These are phyloP conservation scores for Neurospora sp. DNA, from an alignment of 495 filamentous ascomycete genomes.

Conservation along the genomic window DNA sequence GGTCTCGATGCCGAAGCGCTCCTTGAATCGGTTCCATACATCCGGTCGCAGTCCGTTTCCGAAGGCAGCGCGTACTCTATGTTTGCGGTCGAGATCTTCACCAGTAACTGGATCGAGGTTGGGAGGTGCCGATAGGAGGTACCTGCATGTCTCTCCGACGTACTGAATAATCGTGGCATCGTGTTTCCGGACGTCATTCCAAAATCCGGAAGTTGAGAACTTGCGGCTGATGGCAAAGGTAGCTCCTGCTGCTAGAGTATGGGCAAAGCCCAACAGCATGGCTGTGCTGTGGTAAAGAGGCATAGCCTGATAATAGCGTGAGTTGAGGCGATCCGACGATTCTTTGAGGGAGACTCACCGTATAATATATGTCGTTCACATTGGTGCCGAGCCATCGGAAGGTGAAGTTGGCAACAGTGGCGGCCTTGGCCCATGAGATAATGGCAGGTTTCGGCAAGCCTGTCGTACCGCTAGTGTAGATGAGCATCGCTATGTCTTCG, in stretches of 20 bases:
- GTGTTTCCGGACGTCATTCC: constrained; percentile 62
- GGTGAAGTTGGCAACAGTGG: constrained; percentile 43
- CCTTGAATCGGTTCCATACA: constrained; percentile 80
- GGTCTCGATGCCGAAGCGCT: constrained; percentile 71
- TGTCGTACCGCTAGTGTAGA: constrained; percentile 83
- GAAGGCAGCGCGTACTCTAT: constrained; percentile 71
- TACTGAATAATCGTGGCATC: constrained; percentile 84
- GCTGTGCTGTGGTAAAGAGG: constrained; percentile 90
- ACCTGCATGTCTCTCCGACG: constrained; percentile 89
- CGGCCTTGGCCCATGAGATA: constrained; percentile 64
- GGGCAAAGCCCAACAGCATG: constrained; percentile 54
- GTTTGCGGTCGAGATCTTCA: constrained; percentile 64
- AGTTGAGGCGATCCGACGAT: background rate
- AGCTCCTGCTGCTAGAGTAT: constrained; percentile 46
- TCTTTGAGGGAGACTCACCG: constrained; percentile 38
- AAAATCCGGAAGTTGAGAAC: constrained; percentile 77
- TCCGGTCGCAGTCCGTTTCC: constrained; percentile 92
- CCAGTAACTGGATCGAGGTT: constrained; percentile 52
- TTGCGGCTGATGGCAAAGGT: constrained; percentile 67
- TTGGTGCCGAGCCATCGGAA: constrained; percentile 47
- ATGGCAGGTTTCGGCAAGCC: constrained; percentile 88
- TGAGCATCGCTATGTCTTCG: constrained; percentile 59
- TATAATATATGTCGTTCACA: constrained; percentile 65
- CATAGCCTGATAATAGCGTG: constrained; percentile 54
- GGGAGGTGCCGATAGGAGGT: constrained; percentile 67